Evolutionary conservation across 106 monocot genomes (phyloP).

Genomic region (Allium fistulosum): DNA sequence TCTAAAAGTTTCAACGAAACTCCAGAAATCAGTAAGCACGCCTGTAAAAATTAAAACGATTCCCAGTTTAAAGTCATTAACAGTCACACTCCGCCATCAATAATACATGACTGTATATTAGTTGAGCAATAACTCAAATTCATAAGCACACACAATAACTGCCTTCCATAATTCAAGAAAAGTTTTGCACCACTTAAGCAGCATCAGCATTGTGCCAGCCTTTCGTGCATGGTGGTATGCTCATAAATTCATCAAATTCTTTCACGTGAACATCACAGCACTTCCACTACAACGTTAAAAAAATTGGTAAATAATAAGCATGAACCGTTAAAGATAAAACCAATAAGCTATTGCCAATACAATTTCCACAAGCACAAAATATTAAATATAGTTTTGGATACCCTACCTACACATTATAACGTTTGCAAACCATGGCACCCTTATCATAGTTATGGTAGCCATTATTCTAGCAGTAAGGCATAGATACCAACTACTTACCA

Average conservation of each 20-base stretch:
- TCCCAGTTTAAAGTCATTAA: neutral
- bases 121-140: no score
- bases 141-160: no score
- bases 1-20: no score
- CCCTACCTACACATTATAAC: no score
- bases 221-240: slow-evolving; percentile 84
- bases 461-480: no score
- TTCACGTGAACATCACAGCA: slow-evolving; percentile 90
- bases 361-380: neutral
- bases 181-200: neutral
- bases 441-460: no score
- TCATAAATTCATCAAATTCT: slow-evolving; percentile 96
- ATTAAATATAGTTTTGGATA: no score
- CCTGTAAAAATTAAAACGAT: no score
- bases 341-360: neutral
- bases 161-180: neutral
- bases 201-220: slow-evolving; percentile 95
- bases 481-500: no score
- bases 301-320: neutral
- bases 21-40: no score
- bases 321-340: neutral
- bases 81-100: neutral
- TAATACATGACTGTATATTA: neutral
- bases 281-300: slow-evolving; percentile 61
- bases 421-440: no score